Evolutionary conservation across 495 filamentous ascomycete species (phyloP), one percentile per base, ranked within the genome.

Genomic region (Corynascus novoguineensis): DNA sequence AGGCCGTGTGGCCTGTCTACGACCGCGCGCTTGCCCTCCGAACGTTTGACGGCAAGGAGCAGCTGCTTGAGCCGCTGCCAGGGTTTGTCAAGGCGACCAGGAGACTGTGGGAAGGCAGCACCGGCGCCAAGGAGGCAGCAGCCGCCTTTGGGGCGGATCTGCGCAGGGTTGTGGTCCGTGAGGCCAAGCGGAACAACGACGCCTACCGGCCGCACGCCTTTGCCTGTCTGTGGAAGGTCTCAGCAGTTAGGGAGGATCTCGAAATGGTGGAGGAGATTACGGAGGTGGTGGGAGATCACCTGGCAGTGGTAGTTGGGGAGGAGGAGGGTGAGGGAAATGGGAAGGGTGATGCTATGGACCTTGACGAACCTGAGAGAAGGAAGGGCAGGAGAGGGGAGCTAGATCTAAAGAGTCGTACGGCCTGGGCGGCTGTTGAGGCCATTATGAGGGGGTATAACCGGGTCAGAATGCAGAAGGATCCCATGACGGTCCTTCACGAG

Each of bases 21-120:
- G 88, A 96, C 41, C 87, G 85, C 64, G 84, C 90, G 2, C 65
- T 96, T 50, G 77, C 80, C 15, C 86, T 95, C 21, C 97, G 95
- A 73, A 95, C 90, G 5, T 98, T 95, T 81, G 84, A 88, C 10
- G 90, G 90, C 9, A 98, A 98, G 71, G 93, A 97, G 69, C 85
- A 82, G 55, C 83, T 97, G 46, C 74, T 97, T n/a, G 78, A 83
- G 55, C 86, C 88, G n/a, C 86, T 95, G 68, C 85, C 89, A 12
- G 82, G 81, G 54, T 91, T 96, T 61, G 82, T 84, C 2, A 74
- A 80, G 48, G 81, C 85, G 51, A 80, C 75, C 12, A 80, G 76
- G 63, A 73, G 65, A 14, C 63, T 88, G 22, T 90, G 88, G 81
- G 64, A 5, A n/a, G n/a, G n/a, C n/a, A n/a, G n/a, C n/a, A n/a